Evolutionary conservation across 306 rosid species (phyloP).

Genomic region (Ziziphus jujuba): DNA sequence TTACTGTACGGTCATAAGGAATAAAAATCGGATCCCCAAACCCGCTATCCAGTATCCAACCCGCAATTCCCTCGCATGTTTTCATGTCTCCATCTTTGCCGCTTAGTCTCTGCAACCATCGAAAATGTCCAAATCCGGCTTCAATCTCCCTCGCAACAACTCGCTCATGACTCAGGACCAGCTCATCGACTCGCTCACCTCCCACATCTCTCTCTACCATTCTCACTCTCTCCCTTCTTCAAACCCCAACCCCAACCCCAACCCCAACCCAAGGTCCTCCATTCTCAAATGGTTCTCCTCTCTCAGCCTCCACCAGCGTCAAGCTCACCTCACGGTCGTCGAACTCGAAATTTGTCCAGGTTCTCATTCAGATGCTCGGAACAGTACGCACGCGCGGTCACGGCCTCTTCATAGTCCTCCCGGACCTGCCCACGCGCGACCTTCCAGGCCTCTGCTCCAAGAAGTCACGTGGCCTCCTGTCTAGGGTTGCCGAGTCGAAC

Average conservation of each 20-base stretch:
- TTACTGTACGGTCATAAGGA: too few relatives aligned
- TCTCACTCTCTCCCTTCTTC: constrained; percentile 40
- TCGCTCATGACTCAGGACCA: constrained; percentile 60
- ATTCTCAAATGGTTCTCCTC: constrained; percentile 83
- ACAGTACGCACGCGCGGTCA: constrained; percentile 48
- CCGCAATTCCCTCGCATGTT: background rate
- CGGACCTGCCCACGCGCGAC: constrained; percentile 60
- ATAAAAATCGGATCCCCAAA: background rate
- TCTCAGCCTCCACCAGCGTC: constrained; percentile 70
- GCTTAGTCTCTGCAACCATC: background rate
- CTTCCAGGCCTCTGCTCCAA: constrained; percentile 72
- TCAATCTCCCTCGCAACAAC: constrained; percentile 18
- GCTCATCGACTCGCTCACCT: constrained; percentile 80
- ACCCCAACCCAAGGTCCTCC: constrained; percentile 47
- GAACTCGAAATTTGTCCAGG: constrained; percentile 56
- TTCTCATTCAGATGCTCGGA: constrained; percentile 63
- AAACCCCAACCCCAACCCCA: constrained; percentile 33
- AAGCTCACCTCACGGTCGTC: constrained; percentile 60
- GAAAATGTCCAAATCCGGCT: constrained; percentile 20
- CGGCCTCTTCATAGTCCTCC: constrained; percentile 75
- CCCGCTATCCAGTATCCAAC: background rate
- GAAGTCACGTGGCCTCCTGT: constrained; percentile 63
- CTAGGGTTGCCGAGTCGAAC: constrained; percentile 54
- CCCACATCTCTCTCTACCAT: constrained; percentile 84
- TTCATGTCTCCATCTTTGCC: background rate